Percentiles rank a stretch among this genome's conserved stretches.
Conservation (phyloP, 352 stramenopile species). For the Globisporangium canariense region DNA sequence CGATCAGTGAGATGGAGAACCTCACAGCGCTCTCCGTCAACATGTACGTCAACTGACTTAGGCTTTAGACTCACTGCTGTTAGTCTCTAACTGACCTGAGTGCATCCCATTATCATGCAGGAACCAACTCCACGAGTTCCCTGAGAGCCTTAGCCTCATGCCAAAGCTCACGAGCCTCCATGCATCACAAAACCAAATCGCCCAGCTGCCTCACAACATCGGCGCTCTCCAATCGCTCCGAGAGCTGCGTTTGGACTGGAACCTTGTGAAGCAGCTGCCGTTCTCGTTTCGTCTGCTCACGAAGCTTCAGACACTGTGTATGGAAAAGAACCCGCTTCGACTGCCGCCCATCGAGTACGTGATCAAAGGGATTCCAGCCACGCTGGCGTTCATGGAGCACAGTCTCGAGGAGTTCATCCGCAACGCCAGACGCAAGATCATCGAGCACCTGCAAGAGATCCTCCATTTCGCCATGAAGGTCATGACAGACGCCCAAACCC, state of each 20-base stretch:
- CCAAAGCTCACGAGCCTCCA: constrained; percentile 36
- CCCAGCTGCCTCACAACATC: constrained; percentile 40
- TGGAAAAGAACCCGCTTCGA: constrained; percentile 63
- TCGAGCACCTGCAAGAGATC: constrained; percentile 45
- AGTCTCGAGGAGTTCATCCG: constrained; percentile 43
- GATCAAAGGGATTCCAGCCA: constrained; percentile 37
- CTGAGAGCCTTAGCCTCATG: constrained; percentile 34
- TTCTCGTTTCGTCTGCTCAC: constrained; percentile 54
- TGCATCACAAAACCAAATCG: constrained; percentile 46
- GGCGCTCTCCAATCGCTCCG: constrained; percentile 41
- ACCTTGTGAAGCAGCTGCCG: constrained; percentile 52
- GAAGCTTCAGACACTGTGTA: constrained; percentile 31
- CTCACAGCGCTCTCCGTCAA: constrained; percentile 51
- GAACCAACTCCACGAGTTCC: constrained; percentile 44
- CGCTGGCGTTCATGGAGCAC: constrained; percentile 54
- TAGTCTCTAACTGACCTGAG: not conserved
- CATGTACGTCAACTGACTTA: constrained; percentile 18
- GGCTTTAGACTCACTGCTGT: no score
- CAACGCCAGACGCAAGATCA: constrained; percentile 37
- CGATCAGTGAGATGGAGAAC: constrained; percentile 34
- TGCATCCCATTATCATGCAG: constrained; percentile 1
- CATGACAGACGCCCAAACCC: constrained; percentile 6
- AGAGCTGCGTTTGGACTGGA: constrained; percentile 64
- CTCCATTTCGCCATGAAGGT: constrained; percentile 32
- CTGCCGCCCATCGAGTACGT: constrained; percentile 50